Conservation (phyloP, 441 rosid species). For the Eugenia klotzschiana region DNA sequence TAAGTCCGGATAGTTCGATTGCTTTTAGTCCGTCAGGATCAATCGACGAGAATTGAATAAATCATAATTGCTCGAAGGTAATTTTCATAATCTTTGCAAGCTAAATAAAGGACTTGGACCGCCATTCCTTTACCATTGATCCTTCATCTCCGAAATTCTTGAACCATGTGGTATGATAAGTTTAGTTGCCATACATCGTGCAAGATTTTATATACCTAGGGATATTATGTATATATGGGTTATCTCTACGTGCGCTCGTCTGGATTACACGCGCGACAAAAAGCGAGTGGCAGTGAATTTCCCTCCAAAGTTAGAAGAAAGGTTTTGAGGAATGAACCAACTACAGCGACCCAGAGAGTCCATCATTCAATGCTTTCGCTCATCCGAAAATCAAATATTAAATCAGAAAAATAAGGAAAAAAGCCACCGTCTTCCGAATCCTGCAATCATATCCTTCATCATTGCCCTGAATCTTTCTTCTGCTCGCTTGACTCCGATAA, state of each 20-base stretch:
- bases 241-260: neutral
- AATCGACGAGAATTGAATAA: neutral
- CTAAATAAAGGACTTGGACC: rapidly evolving
- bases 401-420: neutral
- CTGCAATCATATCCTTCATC: neutral
- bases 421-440: neutral
- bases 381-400: neutral
- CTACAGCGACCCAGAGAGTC: neutral
- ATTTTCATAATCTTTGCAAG: neutral
- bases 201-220: neutral
- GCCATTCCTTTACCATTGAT: neutral
- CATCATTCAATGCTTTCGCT: neutral
- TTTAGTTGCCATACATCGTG: neutral
- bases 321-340: neutral
- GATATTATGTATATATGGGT: too few species aligned
- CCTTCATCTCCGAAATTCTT: neutral
- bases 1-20: neutral
- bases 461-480: neutral
- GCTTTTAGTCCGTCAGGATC: neutral
- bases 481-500: neutral
- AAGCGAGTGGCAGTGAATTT: neutral
- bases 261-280: neutral
- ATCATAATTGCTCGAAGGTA: neutral
- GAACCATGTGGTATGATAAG: neutral
- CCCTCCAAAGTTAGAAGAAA: neutral